Evolutionary conservation across 164 flowering plant species (phyloP).

Genomic region (Chimonanthus salicifolius): DNA sequence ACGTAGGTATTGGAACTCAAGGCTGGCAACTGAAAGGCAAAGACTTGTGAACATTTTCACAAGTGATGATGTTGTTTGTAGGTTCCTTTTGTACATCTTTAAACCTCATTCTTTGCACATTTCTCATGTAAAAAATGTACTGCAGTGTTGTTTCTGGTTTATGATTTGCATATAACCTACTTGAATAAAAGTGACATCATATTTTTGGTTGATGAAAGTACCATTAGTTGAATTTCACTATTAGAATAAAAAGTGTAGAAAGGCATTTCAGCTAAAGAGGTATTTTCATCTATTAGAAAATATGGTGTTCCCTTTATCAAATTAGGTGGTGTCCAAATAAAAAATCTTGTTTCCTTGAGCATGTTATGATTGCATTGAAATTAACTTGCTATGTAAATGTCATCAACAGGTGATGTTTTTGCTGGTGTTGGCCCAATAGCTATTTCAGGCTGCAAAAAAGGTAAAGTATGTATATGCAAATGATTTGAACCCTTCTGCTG

Average conservation of each 20-base stretch:
- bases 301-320: no score
- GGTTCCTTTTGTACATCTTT: slow-evolving; percentile 24
- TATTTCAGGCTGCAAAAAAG: slow-evolving; percentile 75
- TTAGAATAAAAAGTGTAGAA: no score
- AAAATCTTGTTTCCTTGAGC: background rate
- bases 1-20: slow-evolving; percentile 88
- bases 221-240: no score
- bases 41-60: slow-evolving; percentile 68
- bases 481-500: slow-evolving; percentile 85
- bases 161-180: no score
- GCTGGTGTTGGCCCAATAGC: slow-evolving; percentile 93
- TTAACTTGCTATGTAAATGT: background rate
- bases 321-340: no score
- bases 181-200: no score
- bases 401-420: slow-evolving; percentile 83
- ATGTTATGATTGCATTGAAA: background rate
- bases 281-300: no score
- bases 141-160: no score
- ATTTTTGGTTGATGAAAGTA: no score
- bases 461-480: slow-evolving; percentile 91
- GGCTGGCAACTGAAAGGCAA: slow-evolving; percentile 88
- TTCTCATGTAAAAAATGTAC: no score
- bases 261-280: no score
- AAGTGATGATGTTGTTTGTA: slow-evolving; percentile 74
- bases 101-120: background rate